Base-by-base conservation (phyloP, 1,284 basidiomycete species). In the Apiotrichum montevideense region DNA sequence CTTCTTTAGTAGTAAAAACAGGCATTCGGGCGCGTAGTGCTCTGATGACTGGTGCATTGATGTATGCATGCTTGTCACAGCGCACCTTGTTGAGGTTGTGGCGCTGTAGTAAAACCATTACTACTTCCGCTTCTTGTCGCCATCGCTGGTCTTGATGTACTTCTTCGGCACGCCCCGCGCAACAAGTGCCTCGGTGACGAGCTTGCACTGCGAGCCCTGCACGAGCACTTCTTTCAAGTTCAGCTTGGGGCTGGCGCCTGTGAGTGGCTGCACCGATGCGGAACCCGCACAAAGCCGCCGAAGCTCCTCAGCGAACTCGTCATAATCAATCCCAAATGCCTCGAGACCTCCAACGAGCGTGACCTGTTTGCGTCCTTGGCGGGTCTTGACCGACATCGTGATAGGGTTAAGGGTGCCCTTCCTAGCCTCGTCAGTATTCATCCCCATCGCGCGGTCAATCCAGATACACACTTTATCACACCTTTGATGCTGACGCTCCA, bases 281-380 rank as follows among this genome's bases (percentile, higher is more conserved):
- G 87, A 82, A 45, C 86, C 84, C 2, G 90, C 90, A 66, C 90
- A 93, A 0, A 80, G 66, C 68, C 83, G 85, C 59, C 84, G 81
- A 52, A 94, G 77, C 56, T 90, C 88, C 46, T 92, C 89, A 1
- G 87, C 86, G 71, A 94, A 83, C 15, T 84, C 81, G 13, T 89
- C 85, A 0, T 84, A 81, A 40, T 83, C 78, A 29, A 90, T 74
- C 4, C 81, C 80, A 73, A 86, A 94, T 0, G 84, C 80, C 69
- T 95, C 91, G 61, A 88, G 87, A 0, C 86, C 85, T 0, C 84
- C 84, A 45, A 92, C 80, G 48, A 87, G 77, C 3, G 91, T 95
- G 50, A 83, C 84, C 29, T 84, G 83, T 74, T 88, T 87, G 46
- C 85, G 80, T 4, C 88, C 87, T 69, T 88, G 86, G 29, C 89